A percentile compares a stretch with the other conserved stretches of the same genome.
phyloP scores from a whole-genome alignment of 352 stramenopile genomes.

The Globisporangium paddicum region DNA sequence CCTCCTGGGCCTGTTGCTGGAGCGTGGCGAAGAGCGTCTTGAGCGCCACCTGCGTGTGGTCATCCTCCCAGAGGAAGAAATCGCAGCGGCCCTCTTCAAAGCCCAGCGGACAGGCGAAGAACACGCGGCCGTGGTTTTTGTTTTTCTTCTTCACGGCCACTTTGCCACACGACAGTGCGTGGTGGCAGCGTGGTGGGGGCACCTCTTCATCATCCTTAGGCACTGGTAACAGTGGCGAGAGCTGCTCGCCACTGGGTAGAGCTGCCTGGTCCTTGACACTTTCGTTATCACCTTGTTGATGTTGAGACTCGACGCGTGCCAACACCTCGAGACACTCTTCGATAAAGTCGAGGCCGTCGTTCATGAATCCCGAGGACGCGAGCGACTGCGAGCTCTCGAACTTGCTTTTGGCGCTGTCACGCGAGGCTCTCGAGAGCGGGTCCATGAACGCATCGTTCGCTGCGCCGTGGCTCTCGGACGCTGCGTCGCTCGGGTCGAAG shows the following conservation, averaged over 20 bases:
- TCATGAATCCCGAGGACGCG: slow-evolving; percentile 16
- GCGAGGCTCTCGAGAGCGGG: slow-evolving; percentile 2
- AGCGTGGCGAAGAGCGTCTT: slow-evolving; percentile 32
- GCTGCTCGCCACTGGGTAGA: background rate
- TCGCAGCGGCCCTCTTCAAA: slow-evolving; percentile 80
- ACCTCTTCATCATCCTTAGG: slow-evolving; percentile 9
- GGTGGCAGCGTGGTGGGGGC: slow-evolving; percentile 54
- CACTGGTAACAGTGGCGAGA: background rate
- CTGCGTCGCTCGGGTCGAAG: slow-evolving; percentile 4
- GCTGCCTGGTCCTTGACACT: background rate
- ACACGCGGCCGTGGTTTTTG: slow-evolving; percentile 68
- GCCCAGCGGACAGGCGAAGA: slow-evolving; percentile 67
- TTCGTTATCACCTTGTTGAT: background rate
- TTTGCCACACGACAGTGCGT: slow-evolving; percentile 49
- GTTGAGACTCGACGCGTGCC: slow-evolving; percentile 27
- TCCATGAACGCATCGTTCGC: slow-evolving; percentile 16
- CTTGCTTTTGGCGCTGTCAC: slow-evolving; percentile 20
- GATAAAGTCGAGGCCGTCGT: slow-evolving; percentile 77
- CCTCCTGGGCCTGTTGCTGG: slow-evolving; percentile 3
- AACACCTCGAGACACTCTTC: slow-evolving; percentile 71
- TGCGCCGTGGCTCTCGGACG: background rate
- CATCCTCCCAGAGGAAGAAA: slow-evolving; percentile 83
- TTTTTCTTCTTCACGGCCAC: slow-evolving; percentile 84
- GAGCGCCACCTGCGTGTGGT: slow-evolving; percentile 62
- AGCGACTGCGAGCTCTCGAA: slow-evolving; percentile 16